These are phyloP conservation scores for Exsudoporus frostii DNA, from an alignment of 768 basidiomycete genomes.

Conservation along the genomic window DNA sequence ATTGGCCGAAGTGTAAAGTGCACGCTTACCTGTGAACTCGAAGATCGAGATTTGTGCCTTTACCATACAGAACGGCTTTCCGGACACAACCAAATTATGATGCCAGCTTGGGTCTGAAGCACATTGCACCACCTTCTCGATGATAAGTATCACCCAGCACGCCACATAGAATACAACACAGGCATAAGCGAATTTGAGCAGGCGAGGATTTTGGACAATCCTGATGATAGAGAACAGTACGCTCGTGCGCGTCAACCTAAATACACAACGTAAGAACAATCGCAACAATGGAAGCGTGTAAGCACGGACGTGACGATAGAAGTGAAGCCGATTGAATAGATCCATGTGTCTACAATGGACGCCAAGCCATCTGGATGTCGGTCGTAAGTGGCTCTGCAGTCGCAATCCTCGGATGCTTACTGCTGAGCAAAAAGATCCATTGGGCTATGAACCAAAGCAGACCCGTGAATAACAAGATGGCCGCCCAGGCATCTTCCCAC, in stretches of 20 bases:
- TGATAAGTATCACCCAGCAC: slow-evolving; percentile 5
- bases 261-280: background rate
- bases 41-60: slow-evolving; percentile 3
- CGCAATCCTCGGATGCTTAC: background rate
- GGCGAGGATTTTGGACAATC: slow-evolving; percentile 1
- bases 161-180: slow-evolving; percentile 6
- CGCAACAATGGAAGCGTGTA: background rate
- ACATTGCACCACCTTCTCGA: slow-evolving; percentile 10
- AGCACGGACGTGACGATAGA: slow-evolving; percentile 6
- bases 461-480: slow-evolving; percentile 6
- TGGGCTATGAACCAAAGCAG: slow-evolving; percentile 8
- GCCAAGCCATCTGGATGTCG: slow-evolving; percentile 1
- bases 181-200: slow-evolving; percentile 9
- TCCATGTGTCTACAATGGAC: slow-evolving; percentile 10
- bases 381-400: background rate
- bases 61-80: slow-evolving; percentile 12
- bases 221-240: slow-evolving; percentile 20
- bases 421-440: slow-evolving; percentile 6
- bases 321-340: slow-evolving; percentile 9
- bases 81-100: background rate
- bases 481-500: slow-evolving; percentile 22
- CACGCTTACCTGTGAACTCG: slow-evolving; percentile 14
- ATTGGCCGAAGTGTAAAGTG: background rate
- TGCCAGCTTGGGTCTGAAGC: slow-evolving; percentile 8
- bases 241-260: slow-evolving; percentile 18